Evolutionary conservation across 108 stramenopile genomes (phyloP).

Genomic region (Craspedostauros australis): DNA sequence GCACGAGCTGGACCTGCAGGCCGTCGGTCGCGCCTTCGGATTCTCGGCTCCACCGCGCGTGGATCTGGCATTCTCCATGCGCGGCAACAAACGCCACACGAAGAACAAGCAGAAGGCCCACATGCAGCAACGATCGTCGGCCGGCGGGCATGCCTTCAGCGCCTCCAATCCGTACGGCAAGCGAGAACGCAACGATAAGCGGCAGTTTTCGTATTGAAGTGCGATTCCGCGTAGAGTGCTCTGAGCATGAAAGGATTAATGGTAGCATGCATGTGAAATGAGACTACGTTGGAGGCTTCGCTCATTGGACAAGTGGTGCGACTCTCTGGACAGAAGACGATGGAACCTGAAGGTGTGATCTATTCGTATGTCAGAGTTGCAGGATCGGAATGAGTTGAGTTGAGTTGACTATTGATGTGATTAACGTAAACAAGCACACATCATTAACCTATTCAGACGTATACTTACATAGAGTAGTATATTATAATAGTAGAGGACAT

Average conservation of each 20-base stretch:
- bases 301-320: too few relatives aligned
- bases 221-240: too few relatives aligned
- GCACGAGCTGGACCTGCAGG: slow-evolving; percentile 92
- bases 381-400: not conserved
- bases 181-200: slow-evolving; percentile 67
- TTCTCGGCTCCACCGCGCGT: slow-evolving; percentile 96
- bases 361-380: too few relatives aligned
- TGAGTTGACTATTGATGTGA: not conserved
- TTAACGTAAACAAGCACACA: too few relatives aligned
- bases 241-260: too few relatives aligned
- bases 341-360: too few relatives aligned
- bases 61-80: slow-evolving; percentile 86
- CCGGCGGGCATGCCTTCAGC: slow-evolving; percentile 87
- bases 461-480: too few relatives aligned
- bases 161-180: slow-evolving; percentile 96
- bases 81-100: slow-evolving; percentile 58
- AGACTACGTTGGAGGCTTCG: too few relatives aligned
- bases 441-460: too few relatives aligned
- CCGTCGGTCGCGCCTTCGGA: slow-evolving; percentile 93
- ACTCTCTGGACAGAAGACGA: too few relatives aligned
- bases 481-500: too few relatives aligned
- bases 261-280: too few relatives aligned
- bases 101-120: slow-evolving; percentile 37
- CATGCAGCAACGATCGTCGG: slow-evolving; percentile 11
- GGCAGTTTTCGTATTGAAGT: slow-evolving; percentile 90